Percentiles rank a stretch among this genome's conserved stretches.
Evolutionary conservation across 805 yeast species (phyloP).

Genomic region (Jamesozyma jinghongensis): DNA sequence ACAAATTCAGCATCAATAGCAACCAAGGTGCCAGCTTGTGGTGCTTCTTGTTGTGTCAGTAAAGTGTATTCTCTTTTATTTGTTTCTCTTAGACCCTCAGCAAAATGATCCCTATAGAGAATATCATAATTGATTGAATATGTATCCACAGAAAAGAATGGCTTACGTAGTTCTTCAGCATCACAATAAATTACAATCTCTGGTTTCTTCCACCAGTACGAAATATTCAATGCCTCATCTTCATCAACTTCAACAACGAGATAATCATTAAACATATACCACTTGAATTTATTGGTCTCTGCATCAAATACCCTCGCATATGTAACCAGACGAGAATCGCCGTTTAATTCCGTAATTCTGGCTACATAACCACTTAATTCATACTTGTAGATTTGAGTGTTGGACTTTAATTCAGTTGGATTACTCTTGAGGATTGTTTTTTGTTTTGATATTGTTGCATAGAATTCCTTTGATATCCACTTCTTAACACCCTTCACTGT

Average conservation of each 20-base stretch:
- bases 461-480: slow-evolving; percentile 60
- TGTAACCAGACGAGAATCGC: slow-evolving; percentile 50
- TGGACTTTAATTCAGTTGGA: slow-evolving; percentile 22
- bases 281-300: slow-evolving; percentile 30
- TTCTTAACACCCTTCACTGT: slow-evolving; percentile 39
- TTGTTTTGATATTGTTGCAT: slow-evolving; percentile 34
- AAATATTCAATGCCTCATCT: slow-evolving; percentile 66
- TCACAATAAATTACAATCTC: slow-evolving; percentile 59
- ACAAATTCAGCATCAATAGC: slow-evolving; percentile 99
- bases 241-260: slow-evolving; percentile 68
- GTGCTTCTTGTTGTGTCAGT: slow-evolving; percentile 62
- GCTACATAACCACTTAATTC: slow-evolving; percentile 64
- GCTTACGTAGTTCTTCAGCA: slow-evolving; percentile 33
- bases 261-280: slow-evolving; percentile 90
- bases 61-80: slow-evolving; percentile 55
- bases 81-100: slow-evolving; percentile 53
- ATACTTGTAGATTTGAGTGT: slow-evolving; percentile 37
- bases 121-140: slow-evolving; percentile 57
- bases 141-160: slow-evolving; percentile 37
- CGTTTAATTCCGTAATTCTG: slow-evolving; percentile 48
- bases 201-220: slow-evolving; percentile 78
- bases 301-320: slow-evolving; percentile 39
- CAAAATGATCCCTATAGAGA: slow-evolving; percentile 66
- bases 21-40: slow-evolving; percentile 62
- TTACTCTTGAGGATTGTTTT: slow-evolving; percentile 32